phyloP scores from a whole-genome alignment of 495 filamentous ascomycete species.

The Entonaema liquescens region DNA sequence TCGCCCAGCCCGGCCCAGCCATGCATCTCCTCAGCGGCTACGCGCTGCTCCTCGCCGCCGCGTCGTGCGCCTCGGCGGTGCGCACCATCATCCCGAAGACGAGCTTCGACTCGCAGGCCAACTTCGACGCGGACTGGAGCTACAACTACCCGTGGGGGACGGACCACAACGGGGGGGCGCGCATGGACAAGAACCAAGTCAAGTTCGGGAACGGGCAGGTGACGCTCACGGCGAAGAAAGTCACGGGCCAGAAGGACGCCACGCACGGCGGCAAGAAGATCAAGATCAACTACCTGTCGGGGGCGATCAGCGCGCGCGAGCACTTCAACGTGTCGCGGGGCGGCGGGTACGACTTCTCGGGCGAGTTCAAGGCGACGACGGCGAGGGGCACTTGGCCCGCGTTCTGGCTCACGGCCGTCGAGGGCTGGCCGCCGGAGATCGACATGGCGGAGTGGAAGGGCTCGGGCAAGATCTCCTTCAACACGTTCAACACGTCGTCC shows the following conservation, averaged over 20 bases:
- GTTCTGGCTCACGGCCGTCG: constrained; percentile 69
- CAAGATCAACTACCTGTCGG: constrained; percentile 63
- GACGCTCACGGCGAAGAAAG: constrained; percentile 58
- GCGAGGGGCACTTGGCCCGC: constrained; percentile 66
- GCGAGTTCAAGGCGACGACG: constrained; percentile 62
- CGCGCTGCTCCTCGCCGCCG: constrained; percentile 23
- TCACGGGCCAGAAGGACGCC: constrained; percentile 54
- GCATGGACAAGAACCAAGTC: constrained; percentile 59
- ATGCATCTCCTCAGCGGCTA: constrained; percentile 30
- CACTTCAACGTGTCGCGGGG: constrained; percentile 56
- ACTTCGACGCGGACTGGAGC: constrained; percentile 61
- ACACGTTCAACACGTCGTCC: constrained; percentile 66
- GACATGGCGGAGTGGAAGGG: constrained; percentile 72
- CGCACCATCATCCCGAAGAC: constrained; percentile 61
- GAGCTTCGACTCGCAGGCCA: constrained; percentile 60
- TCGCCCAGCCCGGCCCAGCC: not conserved
- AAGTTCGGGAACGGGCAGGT: constrained; percentile 48
- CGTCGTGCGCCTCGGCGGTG: constrained; percentile 42
- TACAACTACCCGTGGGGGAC: constrained; percentile 61
- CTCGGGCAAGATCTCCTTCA: constrained; percentile 67
- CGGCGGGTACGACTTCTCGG: constrained; percentile 62
- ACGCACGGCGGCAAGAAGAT: constrained; percentile 57
- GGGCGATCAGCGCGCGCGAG: constrained; percentile 59
- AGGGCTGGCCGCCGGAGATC: constrained; percentile 71
- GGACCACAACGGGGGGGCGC: constrained; percentile 62